These are phyloP conservation scores for Croton setiger DNA, from an alignment of 441 rosid species.

Conservation along the genomic window DNA sequence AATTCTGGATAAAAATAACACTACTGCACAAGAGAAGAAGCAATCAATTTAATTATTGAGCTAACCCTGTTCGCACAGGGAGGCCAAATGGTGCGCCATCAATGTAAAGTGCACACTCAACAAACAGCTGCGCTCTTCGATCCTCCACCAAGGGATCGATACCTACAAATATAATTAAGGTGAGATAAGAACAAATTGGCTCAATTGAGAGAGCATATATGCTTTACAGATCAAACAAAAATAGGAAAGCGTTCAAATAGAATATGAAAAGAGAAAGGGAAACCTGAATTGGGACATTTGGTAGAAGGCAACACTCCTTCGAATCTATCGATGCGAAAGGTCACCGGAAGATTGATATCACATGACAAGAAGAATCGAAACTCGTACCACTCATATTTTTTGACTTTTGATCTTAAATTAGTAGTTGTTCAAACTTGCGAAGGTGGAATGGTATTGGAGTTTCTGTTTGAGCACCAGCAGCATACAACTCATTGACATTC, in stretches of 20 bases:
- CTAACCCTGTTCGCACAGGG: conserved; percentile 78
- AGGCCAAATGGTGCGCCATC: conserved; percentile 95
- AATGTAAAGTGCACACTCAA: conserved; percentile 82
- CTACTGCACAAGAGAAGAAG: not conserved
- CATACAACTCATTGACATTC: too few relatives aligned
- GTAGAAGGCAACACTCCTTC: conserved; percentile 64
- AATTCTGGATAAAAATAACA: conserved; percentile 4
- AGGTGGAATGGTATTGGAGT: not conserved
- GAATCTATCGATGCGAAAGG: conserved; percentile 81
- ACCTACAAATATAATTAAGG: conserved; percentile 33
- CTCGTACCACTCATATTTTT: conserved; percentile 70
- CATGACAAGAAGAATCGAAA: conserved; percentile 93
- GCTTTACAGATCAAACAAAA: not conserved
- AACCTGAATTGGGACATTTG: conserved; percentile 56
- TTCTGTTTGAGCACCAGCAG: not conserved
- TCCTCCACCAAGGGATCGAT: conserved; percentile 46
- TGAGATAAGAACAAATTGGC: conserved; percentile 7
- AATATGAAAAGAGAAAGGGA: not conserved
- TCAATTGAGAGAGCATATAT: not conserved
- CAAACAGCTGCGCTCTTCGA: conserved; percentile 63
- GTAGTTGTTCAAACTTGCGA: conserved; percentile 3
- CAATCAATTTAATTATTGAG: not conserved
- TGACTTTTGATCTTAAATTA: not conserved
- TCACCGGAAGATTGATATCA: conserved; percentile 89
- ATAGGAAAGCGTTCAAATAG: not conserved